Percentiles rank a stretch among this genome's conserved stretches.
These are phyloP conservation scores for Moringa oleifera DNA, from an alignment of 345 rosid species.

Conservation along the genomic window DNA sequence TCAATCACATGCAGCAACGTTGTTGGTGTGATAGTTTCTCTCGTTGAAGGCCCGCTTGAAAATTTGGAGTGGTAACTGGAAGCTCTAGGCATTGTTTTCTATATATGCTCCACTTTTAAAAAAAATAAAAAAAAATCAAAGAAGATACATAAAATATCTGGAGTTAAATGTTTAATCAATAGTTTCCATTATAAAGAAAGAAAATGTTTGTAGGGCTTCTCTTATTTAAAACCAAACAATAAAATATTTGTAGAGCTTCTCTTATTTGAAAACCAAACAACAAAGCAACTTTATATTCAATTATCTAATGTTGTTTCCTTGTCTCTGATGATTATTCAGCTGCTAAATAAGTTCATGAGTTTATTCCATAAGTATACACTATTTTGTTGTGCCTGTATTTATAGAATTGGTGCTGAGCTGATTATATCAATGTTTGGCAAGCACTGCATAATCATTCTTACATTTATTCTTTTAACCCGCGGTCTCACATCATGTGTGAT, in stretches of 20 bases:
- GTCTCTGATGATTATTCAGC: neutral
- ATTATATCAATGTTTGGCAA: too few relatives aligned
- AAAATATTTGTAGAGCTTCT: too few relatives aligned
- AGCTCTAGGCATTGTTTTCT: neutral
- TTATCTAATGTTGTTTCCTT: neutral
- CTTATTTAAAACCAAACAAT: too few relatives aligned
- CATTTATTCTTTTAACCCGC: too few relatives aligned
- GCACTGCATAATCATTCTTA: too few relatives aligned
- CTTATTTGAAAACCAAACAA: too few relatives aligned
- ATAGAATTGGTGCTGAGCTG: neutral
- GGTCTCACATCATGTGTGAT: too few relatives aligned
- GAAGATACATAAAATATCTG: neutral
- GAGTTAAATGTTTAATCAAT: neutral
- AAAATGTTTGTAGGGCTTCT: too few relatives aligned
- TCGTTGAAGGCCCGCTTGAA: slow-evolving; percentile 77
- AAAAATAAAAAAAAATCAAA: too few relatives aligned
- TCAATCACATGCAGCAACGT: slow-evolving; percentile 60
- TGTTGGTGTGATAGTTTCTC: slow-evolving; percentile 63
- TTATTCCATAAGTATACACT: neutral
- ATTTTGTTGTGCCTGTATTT: neutral
- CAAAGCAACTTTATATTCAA: too few relatives aligned
- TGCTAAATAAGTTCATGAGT: neutral
- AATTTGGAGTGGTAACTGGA: slow-evolving; percentile 59
- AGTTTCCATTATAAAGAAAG: too few relatives aligned
- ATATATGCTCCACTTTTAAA: neutral